Conservation (phyloP, 495 filamentous ascomycete species). For the Penicillium ochrochloron region DNA sequence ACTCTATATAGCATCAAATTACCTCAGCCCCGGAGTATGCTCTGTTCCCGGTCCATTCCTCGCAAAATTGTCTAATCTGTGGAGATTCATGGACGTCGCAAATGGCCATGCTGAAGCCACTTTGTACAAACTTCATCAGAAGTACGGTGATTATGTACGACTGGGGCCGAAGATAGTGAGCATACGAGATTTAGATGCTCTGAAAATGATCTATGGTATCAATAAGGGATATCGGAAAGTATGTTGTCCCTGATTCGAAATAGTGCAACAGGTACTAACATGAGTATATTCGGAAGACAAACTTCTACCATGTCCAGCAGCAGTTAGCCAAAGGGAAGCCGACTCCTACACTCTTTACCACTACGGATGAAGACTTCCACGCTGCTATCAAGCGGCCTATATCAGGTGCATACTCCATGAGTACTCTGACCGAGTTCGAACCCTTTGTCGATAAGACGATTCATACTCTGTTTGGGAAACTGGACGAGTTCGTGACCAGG, state of each 20-base stretch:
- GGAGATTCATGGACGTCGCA: conserved; percentile 25
- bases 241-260: not conserved
- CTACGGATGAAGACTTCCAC: conserved; percentile 46
- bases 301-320: conserved; percentile 39
- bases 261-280: conserved; percentile 3
- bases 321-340: conserved; percentile 31
- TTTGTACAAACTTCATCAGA: conserved; percentile 46
- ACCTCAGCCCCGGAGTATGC: conserved; percentile 21
- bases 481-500: conserved; percentile 40
- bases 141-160: conserved; percentile 61
- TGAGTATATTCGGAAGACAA: conserved; percentile 1
- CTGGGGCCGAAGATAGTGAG: conserved; percentile 63
- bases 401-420: conserved; percentile 43
- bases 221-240: conserved; percentile 28
- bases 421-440: conserved; percentile 42
- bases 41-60: conserved; percentile 22
- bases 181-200: conserved; percentile 48
- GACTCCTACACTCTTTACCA: conserved; percentile 41
- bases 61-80: conserved; percentile 24
- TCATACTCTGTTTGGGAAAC: conserved; percentile 33
- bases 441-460: conserved; percentile 43
- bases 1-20: conserved; percentile 21
- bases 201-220: conserved; percentile 33
- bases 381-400: conserved; percentile 46
- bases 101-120: conserved; percentile 34